Evolutionary conservation across 768 basidiomycete species (phyloP).

Genomic region (Chalciporus chontae): DNA sequence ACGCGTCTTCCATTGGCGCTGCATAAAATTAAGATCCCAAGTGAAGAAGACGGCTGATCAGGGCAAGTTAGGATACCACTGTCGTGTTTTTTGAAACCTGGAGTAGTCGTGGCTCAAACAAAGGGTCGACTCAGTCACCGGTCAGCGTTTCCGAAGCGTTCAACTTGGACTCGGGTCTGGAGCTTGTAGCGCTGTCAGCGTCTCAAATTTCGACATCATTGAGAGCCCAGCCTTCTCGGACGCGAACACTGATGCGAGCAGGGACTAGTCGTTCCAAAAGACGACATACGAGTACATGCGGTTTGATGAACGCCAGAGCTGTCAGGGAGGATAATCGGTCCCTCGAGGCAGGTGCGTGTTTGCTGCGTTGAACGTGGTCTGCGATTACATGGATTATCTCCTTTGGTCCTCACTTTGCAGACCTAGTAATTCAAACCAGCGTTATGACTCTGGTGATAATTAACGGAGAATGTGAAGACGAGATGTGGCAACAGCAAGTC

Average conservation of each 20-base stretch:
- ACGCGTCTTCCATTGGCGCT: background rate
- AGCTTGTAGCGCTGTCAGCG: no score
- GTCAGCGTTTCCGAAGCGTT: no score
- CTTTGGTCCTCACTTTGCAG: background rate
- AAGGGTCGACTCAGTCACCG: no score
- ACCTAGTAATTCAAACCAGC: background rate
- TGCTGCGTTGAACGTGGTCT: background rate
- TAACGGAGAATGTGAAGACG: background rate
- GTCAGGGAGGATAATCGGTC: background rate
- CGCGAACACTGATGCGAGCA: background rate
- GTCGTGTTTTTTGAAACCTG: no score
- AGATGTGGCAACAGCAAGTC: background rate
- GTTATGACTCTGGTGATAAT: background rate
- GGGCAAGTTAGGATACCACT: no score
- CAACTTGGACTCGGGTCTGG: no score
- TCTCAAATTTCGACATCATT: background rate
- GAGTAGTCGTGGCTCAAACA: no score
- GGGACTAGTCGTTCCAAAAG: background rate
- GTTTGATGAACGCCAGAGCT: background rate
- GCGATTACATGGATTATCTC: background rate
- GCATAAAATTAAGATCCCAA: background rate
- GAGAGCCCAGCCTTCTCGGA: background rate
- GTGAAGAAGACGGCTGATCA: background rate
- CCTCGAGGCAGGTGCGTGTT: constrained; percentile 8
- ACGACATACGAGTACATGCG: background rate